Evolutionary conservation across 2,329 filamentous ascomycete genomes (phyloP).

Genomic region (Didymella keratinophila): DNA sequence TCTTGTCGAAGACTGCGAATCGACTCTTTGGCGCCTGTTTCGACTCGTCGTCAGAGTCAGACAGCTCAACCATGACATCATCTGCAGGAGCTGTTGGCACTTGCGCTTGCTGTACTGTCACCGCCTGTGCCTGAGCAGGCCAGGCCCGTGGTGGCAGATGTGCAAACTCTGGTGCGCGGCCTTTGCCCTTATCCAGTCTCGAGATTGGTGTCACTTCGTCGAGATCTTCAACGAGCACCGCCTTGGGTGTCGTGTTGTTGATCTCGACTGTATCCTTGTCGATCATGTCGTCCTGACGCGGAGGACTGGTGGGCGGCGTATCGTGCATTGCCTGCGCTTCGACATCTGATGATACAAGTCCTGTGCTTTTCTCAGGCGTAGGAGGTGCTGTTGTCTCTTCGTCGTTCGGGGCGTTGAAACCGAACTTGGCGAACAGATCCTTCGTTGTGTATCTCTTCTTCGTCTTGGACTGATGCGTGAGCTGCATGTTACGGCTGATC

Average conservation of each 20-base stretch:
- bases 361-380: conserved; percentile 52
- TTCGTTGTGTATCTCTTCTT: conserved; percentile 89
- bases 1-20: conserved; percentile 70
- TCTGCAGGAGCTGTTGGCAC: conserved; percentile 17
- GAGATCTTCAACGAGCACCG: conserved; percentile 6
- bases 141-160: conserved; percentile 43
- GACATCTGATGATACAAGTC: conserved; percentile 70
- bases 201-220: conserved; percentile 19
- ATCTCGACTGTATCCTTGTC: conserved; percentile 8
- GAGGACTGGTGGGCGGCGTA: conserved; percentile 57
- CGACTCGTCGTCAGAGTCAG: conserved; percentile 68
- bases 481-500: conserved; percentile 86
- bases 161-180: conserved; percentile 58
- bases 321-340: conserved; percentile 47
- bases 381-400: conserved; percentile 23
- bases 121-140: conserved; percentile 23
- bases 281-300: conserved; percentile 29
- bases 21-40: conserved; percentile 58
- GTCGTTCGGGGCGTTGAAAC: conserved; percentile 63
- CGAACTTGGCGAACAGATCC: conserved; percentile 84
- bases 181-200: conserved; percentile 67
- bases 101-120: conserved; percentile 26
- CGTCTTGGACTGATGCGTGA: conserved; percentile 84
- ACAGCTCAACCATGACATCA: conserved; percentile 45
- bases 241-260: conserved; percentile 8